Base-by-base conservation (phyloP, 371 early-diverging fungal genomes). In the Rhizomucor pusillus region DNA sequence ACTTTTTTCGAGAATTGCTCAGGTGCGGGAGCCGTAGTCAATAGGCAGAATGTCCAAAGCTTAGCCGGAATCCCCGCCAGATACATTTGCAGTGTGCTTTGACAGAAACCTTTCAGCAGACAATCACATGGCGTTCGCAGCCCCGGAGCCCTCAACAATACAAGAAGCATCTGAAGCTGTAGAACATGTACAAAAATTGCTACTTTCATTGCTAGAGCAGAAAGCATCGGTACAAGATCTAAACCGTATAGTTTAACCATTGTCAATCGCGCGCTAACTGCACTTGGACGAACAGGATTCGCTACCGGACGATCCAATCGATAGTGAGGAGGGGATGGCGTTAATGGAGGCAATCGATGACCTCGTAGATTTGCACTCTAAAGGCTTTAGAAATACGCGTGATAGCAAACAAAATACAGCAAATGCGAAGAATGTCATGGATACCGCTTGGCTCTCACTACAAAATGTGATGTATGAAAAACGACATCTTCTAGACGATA, bases 401-500 rank as follows among this genome's bases (percentile, higher is more conserved):
- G 63, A 69, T 20, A 71, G 66, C 43, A 73, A 73, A 57, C 64
- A 71, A 47, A 46, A 56, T n/a, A 77, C 78, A 36, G 37, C 64
- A 20, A 70, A 77, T 16, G 74, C 74, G 29, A 74, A 70, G 52
- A 47, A 52, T 3, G 49, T 41, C n/a, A 73, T 77, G 78, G 72
- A 77, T 37, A 65, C 61, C 44, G 63, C 57, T 34, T 60, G 69
- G 41, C 43, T 71, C 4, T 72, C 65, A 10, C 65, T 77, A 23
- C 78, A 77, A 48, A 72, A 74, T 48, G 70, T 74, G 13, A 67
- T 72, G 64, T 77, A 72, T 52, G 74, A 77, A 56, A 71, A 72
- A 44, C 62, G 72, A 18, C 74, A 77, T 40, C 63, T 77, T 60
- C 47, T 73, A 25, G 74, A 74, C 43, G 74, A 77, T 40, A 73